phyloP scores from a whole-genome alignment of 2,329 filamentous ascomycete genomes.

The Alternaria burnsii region DNA sequence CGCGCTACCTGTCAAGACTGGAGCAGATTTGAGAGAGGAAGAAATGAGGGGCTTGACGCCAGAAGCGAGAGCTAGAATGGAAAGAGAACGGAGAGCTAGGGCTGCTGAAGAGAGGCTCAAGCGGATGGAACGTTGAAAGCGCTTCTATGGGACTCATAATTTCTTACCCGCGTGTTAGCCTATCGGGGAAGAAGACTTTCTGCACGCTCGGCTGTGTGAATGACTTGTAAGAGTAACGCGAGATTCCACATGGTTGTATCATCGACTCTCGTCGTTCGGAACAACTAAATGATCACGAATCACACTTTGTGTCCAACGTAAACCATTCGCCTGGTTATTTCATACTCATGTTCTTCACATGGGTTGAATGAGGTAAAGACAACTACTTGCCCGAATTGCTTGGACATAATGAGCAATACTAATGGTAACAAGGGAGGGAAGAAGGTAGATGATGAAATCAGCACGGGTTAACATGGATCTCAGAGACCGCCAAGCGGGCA shows the following conservation, averaged over 20 bases:
- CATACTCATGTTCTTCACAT: not conserved
- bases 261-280: not conserved
- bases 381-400: not conserved
- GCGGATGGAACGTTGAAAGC: conserved; percentile 49
- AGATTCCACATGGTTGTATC: not conserved
- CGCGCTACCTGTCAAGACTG: conserved; percentile 70
- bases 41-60: conserved; percentile 85
- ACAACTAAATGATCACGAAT: not conserved
- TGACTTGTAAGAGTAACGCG: not conserved
- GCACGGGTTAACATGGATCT: not conserved
- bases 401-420: not conserved
- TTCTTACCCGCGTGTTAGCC: not conserved
- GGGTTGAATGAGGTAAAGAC: not conserved
- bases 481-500: not conserved
- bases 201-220: not conserved
- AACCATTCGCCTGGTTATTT: not conserved
- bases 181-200: not conserved
- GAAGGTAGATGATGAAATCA: not conserved
- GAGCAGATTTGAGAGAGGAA: conserved; percentile 82
- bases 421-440: not conserved
- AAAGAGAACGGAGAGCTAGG: conserved; percentile 87
- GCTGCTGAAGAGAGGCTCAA: conserved; percentile 89
- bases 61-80: conserved; percentile 83
- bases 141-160: not conserved
- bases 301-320: not conserved